Evolutionary conservation across 2,329 filamentous ascomycete genomes (phyloP), one percentile per base, ranked within the genome.

Genomic region (Clonostachys solani): DNA sequence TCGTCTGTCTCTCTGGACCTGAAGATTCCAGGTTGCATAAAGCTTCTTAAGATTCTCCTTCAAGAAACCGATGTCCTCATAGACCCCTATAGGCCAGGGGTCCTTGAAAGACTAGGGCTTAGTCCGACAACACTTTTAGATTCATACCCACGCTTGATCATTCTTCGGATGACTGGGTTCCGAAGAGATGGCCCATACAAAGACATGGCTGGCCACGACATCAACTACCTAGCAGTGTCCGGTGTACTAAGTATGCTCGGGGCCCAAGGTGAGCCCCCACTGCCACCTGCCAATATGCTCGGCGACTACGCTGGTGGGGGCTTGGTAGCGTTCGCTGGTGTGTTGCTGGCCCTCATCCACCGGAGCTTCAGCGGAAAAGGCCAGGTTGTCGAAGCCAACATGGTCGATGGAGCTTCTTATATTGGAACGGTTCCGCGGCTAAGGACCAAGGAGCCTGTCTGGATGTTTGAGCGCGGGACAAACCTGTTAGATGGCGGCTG

Each of bases 311-410:
- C 89, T 0, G 92, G 91, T 33, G 92, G 92, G 18, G 92, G 92
- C 34, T 84, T 87, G 1, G 84, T 83, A 53, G 83, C 94, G 40
- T 89, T 94, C 58, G 73, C 91, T 49, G 92, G 92, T 0, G 82
- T 97, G 5, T 65, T 96, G 47, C 73, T 96, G 17, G 92, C 92
- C 1, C 66, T 97, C 49, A 59, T 95, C 10, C 76, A 82, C 13
- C 73, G 90, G 35, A 71, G 75, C 43, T 69, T 66, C 40, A 83
- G 74, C 0, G 89, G 89, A 0, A 71, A 69, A 3, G 92, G 92
- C 0, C 92, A 96, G 68, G 85, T 96, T 12, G 91, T 97, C 9
- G 90, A 96, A 69, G 89, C 89, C n/a, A 96, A 95, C 65, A 97
- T 97, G 92, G 92, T 96, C 12, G 92, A 97, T 68, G 92, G 92